phyloP scores from a whole-genome alignment of 768 basidiomycete genomes.

The Clitopilus hobsonii region DNA sequence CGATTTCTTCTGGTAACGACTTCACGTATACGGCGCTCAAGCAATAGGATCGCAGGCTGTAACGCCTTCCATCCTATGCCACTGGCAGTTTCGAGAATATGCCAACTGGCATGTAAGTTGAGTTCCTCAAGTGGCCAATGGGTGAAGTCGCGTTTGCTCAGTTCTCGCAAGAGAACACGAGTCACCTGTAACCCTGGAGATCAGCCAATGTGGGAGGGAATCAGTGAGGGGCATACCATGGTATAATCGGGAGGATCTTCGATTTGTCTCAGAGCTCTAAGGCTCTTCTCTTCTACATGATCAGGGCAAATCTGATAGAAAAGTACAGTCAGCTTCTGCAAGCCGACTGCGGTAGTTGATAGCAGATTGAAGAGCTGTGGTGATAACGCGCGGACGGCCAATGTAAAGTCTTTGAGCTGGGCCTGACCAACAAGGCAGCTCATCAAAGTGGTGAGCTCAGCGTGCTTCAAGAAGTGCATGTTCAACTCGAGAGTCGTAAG shows the following conservation, averaged over 20 bases:
- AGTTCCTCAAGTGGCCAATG: not conserved
- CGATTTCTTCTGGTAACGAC: not conserved
- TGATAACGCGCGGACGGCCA: not conserved
- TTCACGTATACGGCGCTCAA: not conserved
- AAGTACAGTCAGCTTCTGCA: not conserved
- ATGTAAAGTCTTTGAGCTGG: not conserved
- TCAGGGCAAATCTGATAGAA: not conserved
- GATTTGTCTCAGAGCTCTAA: not conserved
- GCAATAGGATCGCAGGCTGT: not conserved
- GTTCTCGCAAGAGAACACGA: not conserved
- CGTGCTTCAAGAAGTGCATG: not conserved
- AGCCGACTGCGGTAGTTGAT: not conserved
- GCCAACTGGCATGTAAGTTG: not conserved
- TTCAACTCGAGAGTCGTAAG: not conserved
- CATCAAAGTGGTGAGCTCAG: not conserved
- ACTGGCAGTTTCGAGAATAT: not conserved
- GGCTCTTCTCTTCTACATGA: not conserved
- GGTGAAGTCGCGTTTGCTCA: not conserved
- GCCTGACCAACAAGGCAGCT: not conserved
- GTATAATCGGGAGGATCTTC: not conserved
- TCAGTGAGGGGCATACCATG: not conserved
- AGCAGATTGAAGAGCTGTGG: not conserved
- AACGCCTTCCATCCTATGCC: not conserved
- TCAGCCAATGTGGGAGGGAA: not conserved
- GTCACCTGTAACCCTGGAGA: not conserved